Conservation (phyloP, 129 eudicot species). For the Logfia minima region DNA sequence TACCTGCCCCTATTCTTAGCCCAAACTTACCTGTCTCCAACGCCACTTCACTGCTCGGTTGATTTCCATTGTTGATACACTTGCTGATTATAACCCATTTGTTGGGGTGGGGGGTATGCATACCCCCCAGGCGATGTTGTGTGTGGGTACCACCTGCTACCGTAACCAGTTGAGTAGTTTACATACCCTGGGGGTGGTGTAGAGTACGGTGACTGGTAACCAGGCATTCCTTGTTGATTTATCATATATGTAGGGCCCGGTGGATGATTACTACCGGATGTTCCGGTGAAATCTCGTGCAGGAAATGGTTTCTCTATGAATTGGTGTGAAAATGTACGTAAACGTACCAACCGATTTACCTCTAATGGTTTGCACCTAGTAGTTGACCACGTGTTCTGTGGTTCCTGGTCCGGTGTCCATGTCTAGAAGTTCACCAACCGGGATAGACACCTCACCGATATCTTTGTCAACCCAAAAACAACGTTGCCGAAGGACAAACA, state of each 20-base stretch:
- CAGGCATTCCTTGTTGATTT: slow-evolving; percentile 25
- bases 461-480: slow-evolving; percentile 34
- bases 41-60: slow-evolving; percentile 10
- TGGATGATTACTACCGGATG: slow-evolving; percentile 17
- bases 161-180: slow-evolving; percentile 26
- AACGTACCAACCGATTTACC: slow-evolving; percentile 39
- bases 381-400: slow-evolving; percentile 32
- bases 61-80: slow-evolving; percentile 9
- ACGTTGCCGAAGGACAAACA: slow-evolving; percentile 37
- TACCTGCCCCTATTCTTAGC: neutral
- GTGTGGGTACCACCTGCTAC: slow-evolving; percentile 35
- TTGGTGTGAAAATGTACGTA: slow-evolving; percentile 37
- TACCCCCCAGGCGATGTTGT: slow-evolving; percentile 22
- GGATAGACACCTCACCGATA: slow-evolving; percentile 48
- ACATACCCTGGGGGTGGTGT: slow-evolving; percentile 16
- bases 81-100: slow-evolving; percentile 29
- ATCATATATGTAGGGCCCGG: slow-evolving; percentile 3
- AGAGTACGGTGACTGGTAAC: slow-evolving; percentile 11
- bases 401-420: slow-evolving; percentile 6
- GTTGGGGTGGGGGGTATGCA: slow-evolving; percentile 28
- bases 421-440: slow-evolving; percentile 40
- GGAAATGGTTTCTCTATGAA: slow-evolving; percentile 26
- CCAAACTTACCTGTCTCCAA: neutral
- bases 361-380: slow-evolving; percentile 29
- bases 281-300: neutral